Evolutionary conservation across 169 alveolate genomes (phyloP), one percentile per base, ranked within the genome.

Genomic region (Plasmodium knowlesi): DNA sequence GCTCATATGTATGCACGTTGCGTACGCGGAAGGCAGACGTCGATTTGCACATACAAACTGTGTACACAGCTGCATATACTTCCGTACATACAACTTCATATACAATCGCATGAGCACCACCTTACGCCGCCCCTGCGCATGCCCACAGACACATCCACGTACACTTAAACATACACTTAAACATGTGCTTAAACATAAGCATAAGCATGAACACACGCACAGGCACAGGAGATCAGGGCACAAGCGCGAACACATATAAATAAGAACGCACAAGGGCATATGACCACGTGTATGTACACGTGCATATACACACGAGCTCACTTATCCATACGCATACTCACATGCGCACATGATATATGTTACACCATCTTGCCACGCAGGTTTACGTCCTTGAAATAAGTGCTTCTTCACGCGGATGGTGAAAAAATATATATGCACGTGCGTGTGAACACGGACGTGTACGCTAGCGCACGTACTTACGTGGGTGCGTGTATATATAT

Each of bases 281-380:
- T 72, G 25, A 16, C 12, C 78, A 84, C 67, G 86, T 70, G 67
- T 84, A 81, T 46, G 37, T 84, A 67, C 67, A 57, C 28, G 37
- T 28, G 37, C 43, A 92, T 19, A 73, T 72, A 67, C 41, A 78
- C 80, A 88, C 43, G 53, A 12, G 70, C 50, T 39, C 80, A 32
- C 39, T 39, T 79, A 78, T 84, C 19, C 39, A 71, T 53, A 72
- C 73, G 72, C 34, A 72, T 57, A 10, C 76, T 22, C 76, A 28
- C 76, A 28, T 84, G 28, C 76, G 76, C 34, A 19, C 19, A 34
- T 19, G 76, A 12, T 19, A 76, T 76, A 76, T 19, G 71, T n/a
- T 53, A 76, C 71, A 46, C 32, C 71, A 22, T 46, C 71, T 46
- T 46, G n/a, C 57, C 32, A 46, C 25, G 67, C 67, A 46, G 67